Evolutionary conservation across 495 filamentous ascomycete genomes (phyloP).

Genomic region (Aspergillus campestris): DNA sequence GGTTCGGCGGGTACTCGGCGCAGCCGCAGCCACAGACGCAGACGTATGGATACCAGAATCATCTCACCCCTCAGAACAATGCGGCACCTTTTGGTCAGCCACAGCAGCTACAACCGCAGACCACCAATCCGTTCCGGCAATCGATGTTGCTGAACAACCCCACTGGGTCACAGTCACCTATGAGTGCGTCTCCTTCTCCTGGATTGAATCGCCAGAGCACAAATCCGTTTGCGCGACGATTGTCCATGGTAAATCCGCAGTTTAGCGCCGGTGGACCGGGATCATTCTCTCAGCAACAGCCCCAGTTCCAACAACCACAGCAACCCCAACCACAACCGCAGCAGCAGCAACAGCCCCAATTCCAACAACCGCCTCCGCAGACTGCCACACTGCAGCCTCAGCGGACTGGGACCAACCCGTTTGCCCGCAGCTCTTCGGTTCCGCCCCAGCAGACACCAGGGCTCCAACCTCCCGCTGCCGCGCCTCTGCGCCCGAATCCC

Average conservation of each 20-base stretch:
- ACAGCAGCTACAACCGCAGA: constrained; percentile 47
- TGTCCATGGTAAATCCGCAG: constrained; percentile 38
- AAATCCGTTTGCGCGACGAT: constrained; percentile 70
- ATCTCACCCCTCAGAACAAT: constrained; percentile 61
- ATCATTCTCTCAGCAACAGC: constrained; percentile 27
- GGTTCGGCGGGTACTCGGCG: constrained; percentile 79
- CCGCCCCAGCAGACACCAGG: constrained; percentile 25
- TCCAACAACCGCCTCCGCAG: constrained; percentile 33
- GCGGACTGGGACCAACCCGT: constrained; percentile 45
- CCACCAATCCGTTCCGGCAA: constrained; percentile 82
- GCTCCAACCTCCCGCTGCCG: constrained; percentile 28
- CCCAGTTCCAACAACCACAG: constrained; percentile 27
- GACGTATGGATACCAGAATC: constrained; percentile 38
- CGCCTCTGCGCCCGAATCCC: constrained; percentile 54
- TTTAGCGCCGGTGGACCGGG: constrained; percentile 20
- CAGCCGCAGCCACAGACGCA: constrained; percentile 61
- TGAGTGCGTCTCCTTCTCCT: constrained; percentile 21
- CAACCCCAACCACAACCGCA: constrained; percentile 34
- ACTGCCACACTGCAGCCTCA: constrained; percentile 31
- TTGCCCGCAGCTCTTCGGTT: constrained; percentile 37
- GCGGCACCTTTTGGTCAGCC: constrained; percentile 44
- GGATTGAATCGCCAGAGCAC: constrained; percentile 59
- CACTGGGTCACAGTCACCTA: constrained; percentile 25
- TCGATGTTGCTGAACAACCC: constrained; percentile 62
- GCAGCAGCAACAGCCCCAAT: constrained; percentile 24